A percentile compares a stretch with the other conserved stretches of the same genome.
Conservation (phyloP, 148 eudicot genomes). For the Euryodendron excelsum region DNA sequence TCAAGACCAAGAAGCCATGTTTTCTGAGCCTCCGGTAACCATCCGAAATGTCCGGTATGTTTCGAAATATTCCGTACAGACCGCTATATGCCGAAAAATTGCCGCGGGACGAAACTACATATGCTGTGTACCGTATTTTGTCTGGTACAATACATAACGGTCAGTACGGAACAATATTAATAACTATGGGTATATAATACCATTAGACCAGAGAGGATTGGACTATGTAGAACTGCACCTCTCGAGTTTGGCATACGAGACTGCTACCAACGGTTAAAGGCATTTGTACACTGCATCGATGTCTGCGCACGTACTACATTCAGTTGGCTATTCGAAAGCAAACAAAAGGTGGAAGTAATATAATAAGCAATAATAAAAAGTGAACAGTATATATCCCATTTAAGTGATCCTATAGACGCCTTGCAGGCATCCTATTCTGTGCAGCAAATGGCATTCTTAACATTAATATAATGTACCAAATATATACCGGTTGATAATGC, state of each 20-base stretch:
- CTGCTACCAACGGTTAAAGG: constrained; percentile 95
- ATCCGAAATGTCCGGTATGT: too few relatives aligned
- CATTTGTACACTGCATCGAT: constrained; percentile 89
- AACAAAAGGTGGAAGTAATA: constrained; percentile 34
- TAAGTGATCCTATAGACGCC: background rate
- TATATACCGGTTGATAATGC: background rate
- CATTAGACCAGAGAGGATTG: constrained; percentile 82
- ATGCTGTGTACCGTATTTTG: too few relatives aligned
- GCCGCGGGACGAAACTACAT: too few relatives aligned
- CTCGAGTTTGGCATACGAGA: constrained; percentile 71
- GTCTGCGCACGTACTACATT: constrained; percentile 95
- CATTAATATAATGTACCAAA: background rate
- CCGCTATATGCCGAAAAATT: too few relatives aligned
- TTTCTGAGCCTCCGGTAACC: too few relatives aligned
- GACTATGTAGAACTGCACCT: constrained; percentile 94
- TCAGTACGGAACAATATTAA: too few relatives aligned
- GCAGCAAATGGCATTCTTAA: background rate
- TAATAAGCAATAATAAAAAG: constrained; percentile 13
- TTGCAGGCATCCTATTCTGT: background rate
- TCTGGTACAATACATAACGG: too few relatives aligned
- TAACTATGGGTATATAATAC: too few relatives aligned
- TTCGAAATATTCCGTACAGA: too few relatives aligned
- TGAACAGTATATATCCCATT: background rate
- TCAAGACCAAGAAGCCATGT: too few relatives aligned
- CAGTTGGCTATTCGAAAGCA: constrained; percentile 73